Conservation (phyloP, 2,329 filamentous ascomycete genomes). For the Clarireedia sp. region DNA sequence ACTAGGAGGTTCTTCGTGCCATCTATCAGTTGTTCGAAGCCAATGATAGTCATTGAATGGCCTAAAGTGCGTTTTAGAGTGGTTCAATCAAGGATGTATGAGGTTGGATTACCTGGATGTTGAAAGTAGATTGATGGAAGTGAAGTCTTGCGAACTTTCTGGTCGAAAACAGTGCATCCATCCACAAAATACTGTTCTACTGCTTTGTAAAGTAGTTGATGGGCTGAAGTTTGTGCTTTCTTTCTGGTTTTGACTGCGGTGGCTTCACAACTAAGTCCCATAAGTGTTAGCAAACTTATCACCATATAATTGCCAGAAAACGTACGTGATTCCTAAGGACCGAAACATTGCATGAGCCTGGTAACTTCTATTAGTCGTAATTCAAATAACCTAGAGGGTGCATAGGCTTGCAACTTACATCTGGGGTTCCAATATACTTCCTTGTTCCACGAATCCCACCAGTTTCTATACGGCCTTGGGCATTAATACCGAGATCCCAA, state of each 20-base stretch:
- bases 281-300: constrained; percentile 5
- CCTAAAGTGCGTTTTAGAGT: constrained; percentile 37
- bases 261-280: constrained; percentile 47
- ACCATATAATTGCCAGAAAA: not conserved
- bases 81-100: not conserved
- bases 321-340: constrained; percentile 58
- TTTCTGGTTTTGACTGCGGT: constrained; percentile 47
- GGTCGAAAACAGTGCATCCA: constrained; percentile 39
- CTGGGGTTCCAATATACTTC: constrained; percentile 91
- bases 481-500: constrained; percentile 80
- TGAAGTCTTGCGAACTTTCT: constrained; percentile 62
- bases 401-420: constrained; percentile 44
- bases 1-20: constrained; percentile 66
- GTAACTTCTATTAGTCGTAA: not conserved
- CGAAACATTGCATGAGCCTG: constrained; percentile 73
- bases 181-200: constrained; percentile 69
- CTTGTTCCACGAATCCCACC: constrained; percentile 81
- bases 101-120: constrained; percentile 51
- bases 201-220: constrained; percentile 49
- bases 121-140: constrained; percentile 87
- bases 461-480: constrained; percentile 67
- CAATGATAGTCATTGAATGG: constrained; percentile 86
- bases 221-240: constrained; percentile 12
- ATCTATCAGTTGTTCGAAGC: constrained; percentile 62
- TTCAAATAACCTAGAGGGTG: not conserved